A percentile compares a stretch with the other conserved stretches of the same genome.
phyloP scores from a whole-genome alignment of 2,329 filamentous ascomycete genomes.

The Emergomyces africanus region DNA sequence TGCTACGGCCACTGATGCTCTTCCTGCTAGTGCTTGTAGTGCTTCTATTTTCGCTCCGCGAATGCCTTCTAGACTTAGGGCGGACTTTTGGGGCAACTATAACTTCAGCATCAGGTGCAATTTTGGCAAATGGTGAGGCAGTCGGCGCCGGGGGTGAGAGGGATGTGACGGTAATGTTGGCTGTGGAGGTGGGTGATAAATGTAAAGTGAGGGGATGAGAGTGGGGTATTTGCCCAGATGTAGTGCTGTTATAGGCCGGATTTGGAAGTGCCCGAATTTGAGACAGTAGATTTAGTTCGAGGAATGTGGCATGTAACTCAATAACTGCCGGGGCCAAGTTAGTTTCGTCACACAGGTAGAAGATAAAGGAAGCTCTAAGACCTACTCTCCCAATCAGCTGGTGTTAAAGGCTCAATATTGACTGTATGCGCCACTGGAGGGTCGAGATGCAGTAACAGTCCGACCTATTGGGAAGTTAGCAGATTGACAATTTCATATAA shows the following conservation, averaged over 20 bases:
- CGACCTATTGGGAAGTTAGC: conserved; percentile 34
- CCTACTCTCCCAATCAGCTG: conserved; percentile 87
- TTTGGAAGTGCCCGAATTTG: conserved; percentile 92
- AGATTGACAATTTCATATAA: background rate
- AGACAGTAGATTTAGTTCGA: conserved; percentile 83
- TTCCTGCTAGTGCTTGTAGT: conserved; percentile 67
- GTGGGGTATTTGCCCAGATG: conserved; percentile 37
- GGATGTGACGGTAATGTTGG: conserved; percentile 75
- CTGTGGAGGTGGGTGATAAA: conserved; percentile 87
- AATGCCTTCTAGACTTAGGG: conserved; percentile 50
- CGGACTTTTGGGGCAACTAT: conserved; percentile 92
- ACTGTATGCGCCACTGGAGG: conserved; percentile 86
- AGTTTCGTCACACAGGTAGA: conserved; percentile 3
- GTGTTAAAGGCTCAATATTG: conserved; percentile 89
- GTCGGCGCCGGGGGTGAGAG: conserved; percentile 61
- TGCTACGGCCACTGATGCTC: conserved; percentile 56
- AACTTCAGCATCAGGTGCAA: conserved; percentile 87
- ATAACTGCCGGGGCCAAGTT: conserved; percentile 48
- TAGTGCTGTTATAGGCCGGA: conserved; percentile 49
- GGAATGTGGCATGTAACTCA: conserved; percentile 87
- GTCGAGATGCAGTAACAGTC: conserved; percentile 65
- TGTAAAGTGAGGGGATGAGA: conserved; percentile 81
- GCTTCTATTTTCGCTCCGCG: conserved; percentile 62
- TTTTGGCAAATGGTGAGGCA: conserved; percentile 71
- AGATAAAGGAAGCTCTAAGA: conserved; percentile 9